Base-by-base conservation (phyloP, 805 yeast genomes). In the Barnettozyma pratensis region DNA sequence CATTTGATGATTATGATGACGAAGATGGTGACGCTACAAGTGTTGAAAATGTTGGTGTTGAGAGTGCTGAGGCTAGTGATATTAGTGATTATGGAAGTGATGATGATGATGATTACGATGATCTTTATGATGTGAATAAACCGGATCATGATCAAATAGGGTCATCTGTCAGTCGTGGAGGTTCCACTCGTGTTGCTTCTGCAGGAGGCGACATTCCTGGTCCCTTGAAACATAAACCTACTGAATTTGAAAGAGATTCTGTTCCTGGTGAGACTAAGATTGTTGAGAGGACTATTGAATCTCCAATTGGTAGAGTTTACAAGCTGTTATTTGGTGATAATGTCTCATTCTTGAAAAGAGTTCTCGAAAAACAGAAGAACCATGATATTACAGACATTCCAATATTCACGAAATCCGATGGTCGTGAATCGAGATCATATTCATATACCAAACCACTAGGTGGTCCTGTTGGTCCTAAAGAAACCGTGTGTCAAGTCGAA, bases 391-490 rank as follows among this genome's bases (percentile, higher is more conserved):
- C 82, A 0, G 73, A 75, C 3, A 68, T 78, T 6, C 68, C 80
- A 38, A 66, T 56, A 53, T 76, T 68, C 48, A 64, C 45, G 54
- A 59, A 57, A 12, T 12, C 32, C 6, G 62, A 62, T 46, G 59
- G 53, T 63, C 39, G 51, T 27, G 58, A 65, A 45, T 61, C 65
- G 41, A 70, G 95, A 57, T 65, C 67, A 7, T 86, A 79, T 54
- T 63, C 73, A 0, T 86, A 83, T 59, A 71, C 71, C 1, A 82
- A 85, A 56, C 91, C 92, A 2, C 67, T 86, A 39, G 71, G 75
- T 44, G 82, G 79, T 3, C 76, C 87, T 0, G 80, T 87, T 47
- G 94, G 92, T 0, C 94, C 94, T 6, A 85, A 83, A 55, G 85
- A 85, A 55, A 85, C 95, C 0, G 68, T 67, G 49, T 85, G 92